Percentiles rank a stretch among this genome's conserved stretches.
phyloP scores from a whole-genome alignment of 2,329 filamentous ascomycete species.

The Fusarium buharicum region DNA sequence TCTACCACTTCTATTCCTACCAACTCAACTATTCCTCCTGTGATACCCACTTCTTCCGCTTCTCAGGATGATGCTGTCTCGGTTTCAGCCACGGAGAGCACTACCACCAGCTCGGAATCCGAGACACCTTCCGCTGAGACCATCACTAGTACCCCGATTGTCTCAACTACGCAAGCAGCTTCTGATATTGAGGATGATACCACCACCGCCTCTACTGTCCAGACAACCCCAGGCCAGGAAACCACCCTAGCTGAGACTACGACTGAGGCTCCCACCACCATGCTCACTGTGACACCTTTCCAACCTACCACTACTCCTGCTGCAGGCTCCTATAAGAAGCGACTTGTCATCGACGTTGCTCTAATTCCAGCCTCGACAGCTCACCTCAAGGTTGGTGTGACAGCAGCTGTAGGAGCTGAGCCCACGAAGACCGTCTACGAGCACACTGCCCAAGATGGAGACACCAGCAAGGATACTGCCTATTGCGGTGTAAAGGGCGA shows the following conservation, averaged over 20 bases:
- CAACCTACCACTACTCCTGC: constrained; percentile 4
- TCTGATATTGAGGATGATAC: not conserved
- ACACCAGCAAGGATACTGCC: constrained; percentile 42
- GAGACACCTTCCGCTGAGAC: constrained; percentile 14
- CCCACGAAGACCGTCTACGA: constrained; percentile 47
- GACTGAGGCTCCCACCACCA: constrained; percentile 2
- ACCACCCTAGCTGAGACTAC: not conserved
- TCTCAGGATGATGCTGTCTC: not conserved
- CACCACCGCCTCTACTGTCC: not conserved
- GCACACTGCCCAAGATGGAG: constrained; percentile 46
- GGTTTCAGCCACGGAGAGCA: constrained; percentile 6
- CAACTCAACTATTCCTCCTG: constrained; percentile 20
- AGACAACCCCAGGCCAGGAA: not conserved
- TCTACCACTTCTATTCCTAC: not conserved
- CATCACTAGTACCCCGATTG: not conserved
- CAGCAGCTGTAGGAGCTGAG: constrained; percentile 36
- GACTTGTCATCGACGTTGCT: constrained; percentile 48
- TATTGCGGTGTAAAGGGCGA: constrained; percentile 55
- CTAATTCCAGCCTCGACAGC: constrained; percentile 48
- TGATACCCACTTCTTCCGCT: constrained; percentile 5
- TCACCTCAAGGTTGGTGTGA: constrained; percentile 32
- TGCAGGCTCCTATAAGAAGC: not conserved
- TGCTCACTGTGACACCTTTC: constrained; percentile 20
- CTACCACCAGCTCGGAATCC: constrained; percentile 6
- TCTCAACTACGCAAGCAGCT: not conserved